Conservation (phyloP, 805 yeast genomes). For the Ogataea thermomethanolica region DNA sequence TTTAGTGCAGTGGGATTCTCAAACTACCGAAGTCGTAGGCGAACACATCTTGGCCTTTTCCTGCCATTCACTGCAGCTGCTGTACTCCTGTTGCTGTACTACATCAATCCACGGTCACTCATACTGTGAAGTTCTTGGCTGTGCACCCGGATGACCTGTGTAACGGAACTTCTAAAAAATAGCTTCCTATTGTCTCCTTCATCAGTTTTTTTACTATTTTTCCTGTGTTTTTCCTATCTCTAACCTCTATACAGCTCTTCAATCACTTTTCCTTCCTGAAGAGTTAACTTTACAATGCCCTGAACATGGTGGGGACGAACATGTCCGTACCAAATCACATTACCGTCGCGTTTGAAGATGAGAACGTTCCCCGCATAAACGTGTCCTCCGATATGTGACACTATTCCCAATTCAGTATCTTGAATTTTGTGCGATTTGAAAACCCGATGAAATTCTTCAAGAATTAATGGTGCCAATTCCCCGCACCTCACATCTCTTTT, state of each 20-base stretch:
- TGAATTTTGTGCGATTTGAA: slow-evolving; percentile 29
- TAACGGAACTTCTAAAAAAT: too few relatives aligned
- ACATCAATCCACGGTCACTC: not conserved
- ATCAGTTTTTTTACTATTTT: not conserved
- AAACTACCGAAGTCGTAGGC: not conserved
- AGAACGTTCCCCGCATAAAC: slow-evolving; percentile 81
- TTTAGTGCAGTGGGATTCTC: not conserved
- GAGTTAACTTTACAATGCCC: slow-evolving; percentile 56
- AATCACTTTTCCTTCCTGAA: slow-evolving; percentile 47
- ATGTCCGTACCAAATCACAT: slow-evolving; percentile 71
- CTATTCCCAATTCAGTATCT: slow-evolving; percentile 42
- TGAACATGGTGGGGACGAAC: slow-evolving; percentile 66
- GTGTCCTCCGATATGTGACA: slow-evolving; percentile 85
- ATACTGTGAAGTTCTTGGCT: not conserved
- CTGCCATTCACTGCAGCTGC: not conserved
- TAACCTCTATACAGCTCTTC: slow-evolving; percentile 55
- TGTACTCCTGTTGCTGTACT: not conserved
- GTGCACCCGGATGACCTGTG: not conserved
- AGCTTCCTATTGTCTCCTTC: too few relatives aligned
- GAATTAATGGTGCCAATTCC: slow-evolving; percentile 53
- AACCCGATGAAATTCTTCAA: slow-evolving; percentile 46
- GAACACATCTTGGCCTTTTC: not conserved
- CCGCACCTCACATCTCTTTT: slow-evolving; percentile 69
- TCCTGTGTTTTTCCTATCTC: not conserved
- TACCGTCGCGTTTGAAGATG: slow-evolving; percentile 44